Base-by-base conservation (phyloP, 495 filamentous ascomycete genomes). In the Penicillium robsamsonii region DNA sequence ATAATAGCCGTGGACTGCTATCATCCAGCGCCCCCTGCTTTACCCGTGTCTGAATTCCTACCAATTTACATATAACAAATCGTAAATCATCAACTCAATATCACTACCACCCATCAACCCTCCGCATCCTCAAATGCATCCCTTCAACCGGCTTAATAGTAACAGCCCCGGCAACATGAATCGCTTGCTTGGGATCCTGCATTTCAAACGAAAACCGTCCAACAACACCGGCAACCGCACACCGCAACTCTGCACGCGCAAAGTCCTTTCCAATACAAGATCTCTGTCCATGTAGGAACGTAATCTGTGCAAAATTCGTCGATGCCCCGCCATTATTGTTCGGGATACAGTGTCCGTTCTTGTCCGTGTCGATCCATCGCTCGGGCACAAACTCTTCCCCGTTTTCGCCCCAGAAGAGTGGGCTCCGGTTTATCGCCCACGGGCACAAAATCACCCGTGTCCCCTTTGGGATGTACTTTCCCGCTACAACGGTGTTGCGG, bases 121-220 rank as follows among this genome's bases (percentile, higher is more conserved):
- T 68, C 59, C 69, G 82, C 65, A 85, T 76, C 64, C 71, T 77
- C 48, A 89, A 70, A 67, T 80, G 74, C 78, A 93, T 72, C 10
- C 89, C 89, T 29, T 82, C 82, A 4, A 72, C 72, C 1, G 88
- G 88, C 64, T 81, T 85, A 7, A 81, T 79, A 9, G 88, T 91
- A 22, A 91, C 72, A 18, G 82, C 82, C 1, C 81, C 79, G 49
- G 80, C 84, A 54, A 87, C 82, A 27, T 76, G 60, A 25, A 90
- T 66, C 60, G 84, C 83, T 56, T 74, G 73, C 68, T 85, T 78
- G 50, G 79, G 73, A 61, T 88, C 80, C 47, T 82, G 71, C 68
- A 90, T 83, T 69, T 84, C 80, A 56, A 80, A 68, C 31, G 40
- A 53, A 62, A 70, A 76, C 40, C 67, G 51, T 1, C 72, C 69